phyloP scores from a whole-genome alignment of 805 yeast species.

The Vanderwaltozyma polyspora region DNA sequence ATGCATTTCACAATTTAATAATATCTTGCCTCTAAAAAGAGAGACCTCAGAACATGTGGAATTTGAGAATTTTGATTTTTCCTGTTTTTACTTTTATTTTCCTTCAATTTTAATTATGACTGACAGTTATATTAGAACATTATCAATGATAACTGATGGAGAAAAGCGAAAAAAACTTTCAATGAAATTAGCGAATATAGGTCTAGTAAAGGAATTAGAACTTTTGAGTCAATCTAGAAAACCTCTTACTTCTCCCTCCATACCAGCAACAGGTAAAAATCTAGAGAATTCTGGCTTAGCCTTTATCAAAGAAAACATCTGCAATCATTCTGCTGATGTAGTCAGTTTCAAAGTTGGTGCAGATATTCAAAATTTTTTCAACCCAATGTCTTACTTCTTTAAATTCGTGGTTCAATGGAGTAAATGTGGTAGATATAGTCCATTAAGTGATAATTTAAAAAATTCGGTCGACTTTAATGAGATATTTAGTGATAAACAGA shows the following conservation, averaged over 20 bases:
- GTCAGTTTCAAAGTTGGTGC: slow-evolving; percentile 24
- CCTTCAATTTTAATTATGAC: slow-evolving; percentile 23
- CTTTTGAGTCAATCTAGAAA: slow-evolving; percentile 9
- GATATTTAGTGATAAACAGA: slow-evolving; percentile 12
- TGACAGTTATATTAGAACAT: slow-evolving; percentile 23
- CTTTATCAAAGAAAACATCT: slow-evolving; percentile 14
- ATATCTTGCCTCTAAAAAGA: slow-evolving; percentile 55
- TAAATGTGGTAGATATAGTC: slow-evolving; percentile 23
- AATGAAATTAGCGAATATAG: slow-evolving; percentile 8
- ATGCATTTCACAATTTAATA: slow-evolving; percentile 20
- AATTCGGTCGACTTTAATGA: slow-evolving; percentile 11
- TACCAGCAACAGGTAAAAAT: not conserved
- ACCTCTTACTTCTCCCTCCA: not conserved
- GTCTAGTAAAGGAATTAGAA: slow-evolving; percentile 14
- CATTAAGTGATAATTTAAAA: slow-evolving; percentile 9
- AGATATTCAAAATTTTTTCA: slow-evolving; percentile 23
- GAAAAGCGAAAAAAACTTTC: slow-evolving; percentile 10
- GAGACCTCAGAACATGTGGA: slow-evolving; percentile 78
- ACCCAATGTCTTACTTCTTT: slow-evolving; percentile 25
- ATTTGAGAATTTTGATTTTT: slow-evolving; percentile 77
- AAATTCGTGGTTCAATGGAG: slow-evolving; percentile 26
- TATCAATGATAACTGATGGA: slow-evolving; percentile 16
- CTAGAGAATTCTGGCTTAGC: slow-evolving; percentile 2
- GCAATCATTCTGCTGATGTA: slow-evolving; percentile 14
- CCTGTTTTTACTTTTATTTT: slow-evolving; percentile 24